phyloP scores from a whole-genome alignment of 2,329 filamentous ascomycete genomes.

The Ophiosphaerella herpotricha region DNA sequence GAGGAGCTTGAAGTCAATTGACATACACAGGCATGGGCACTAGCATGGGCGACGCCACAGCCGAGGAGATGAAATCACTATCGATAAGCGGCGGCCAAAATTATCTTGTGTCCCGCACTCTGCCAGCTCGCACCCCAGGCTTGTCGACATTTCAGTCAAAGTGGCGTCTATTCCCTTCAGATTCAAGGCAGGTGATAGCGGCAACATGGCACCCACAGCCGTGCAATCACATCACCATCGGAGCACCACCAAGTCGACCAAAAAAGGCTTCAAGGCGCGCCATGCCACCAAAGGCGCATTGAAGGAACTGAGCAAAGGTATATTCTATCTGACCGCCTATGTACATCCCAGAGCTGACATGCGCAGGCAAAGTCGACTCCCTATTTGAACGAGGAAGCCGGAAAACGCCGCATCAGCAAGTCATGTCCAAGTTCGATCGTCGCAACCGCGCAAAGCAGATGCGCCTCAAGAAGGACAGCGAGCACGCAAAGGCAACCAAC shows the following conservation, averaged over 20 bases:
- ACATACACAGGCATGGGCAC: neutral
- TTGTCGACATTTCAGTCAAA: conserved; percentile 25
- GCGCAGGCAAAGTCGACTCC: conserved; percentile 73
- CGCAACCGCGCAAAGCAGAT: conserved; percentile 94
- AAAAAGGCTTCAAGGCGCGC: conserved; percentile 92
- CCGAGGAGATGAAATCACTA: conserved; percentile 19
- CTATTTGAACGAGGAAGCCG: conserved; percentile 70
- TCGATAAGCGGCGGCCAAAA: conserved; percentile 25
- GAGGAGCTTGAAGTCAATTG: neutral
- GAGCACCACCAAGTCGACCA: conserved; percentile 83
- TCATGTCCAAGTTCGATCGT: conserved; percentile 96
- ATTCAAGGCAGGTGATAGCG: conserved; percentile 75
- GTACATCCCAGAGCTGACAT: conserved; percentile 14
- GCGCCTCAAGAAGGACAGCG: conserved; percentile 79
- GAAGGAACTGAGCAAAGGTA: conserved; percentile 84
- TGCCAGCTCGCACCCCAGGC: conserved; percentile 12
- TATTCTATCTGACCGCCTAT: conserved; percentile 1
- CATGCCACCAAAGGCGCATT: conserved; percentile 87
- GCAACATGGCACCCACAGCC: conserved; percentile 71
- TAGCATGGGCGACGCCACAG: conserved; percentile 19
- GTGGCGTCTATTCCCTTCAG: conserved; percentile 66
- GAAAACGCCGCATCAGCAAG: conserved; percentile 91
- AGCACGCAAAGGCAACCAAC: conserved; percentile 76
- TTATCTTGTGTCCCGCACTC: conserved; percentile 29
- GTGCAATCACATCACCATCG: conserved; percentile 77